Evolutionary conservation across 352 stramenopile species (phyloP), one percentile per base, ranked within the genome.

Genomic region (Saprolegnia parasitica): DNA sequence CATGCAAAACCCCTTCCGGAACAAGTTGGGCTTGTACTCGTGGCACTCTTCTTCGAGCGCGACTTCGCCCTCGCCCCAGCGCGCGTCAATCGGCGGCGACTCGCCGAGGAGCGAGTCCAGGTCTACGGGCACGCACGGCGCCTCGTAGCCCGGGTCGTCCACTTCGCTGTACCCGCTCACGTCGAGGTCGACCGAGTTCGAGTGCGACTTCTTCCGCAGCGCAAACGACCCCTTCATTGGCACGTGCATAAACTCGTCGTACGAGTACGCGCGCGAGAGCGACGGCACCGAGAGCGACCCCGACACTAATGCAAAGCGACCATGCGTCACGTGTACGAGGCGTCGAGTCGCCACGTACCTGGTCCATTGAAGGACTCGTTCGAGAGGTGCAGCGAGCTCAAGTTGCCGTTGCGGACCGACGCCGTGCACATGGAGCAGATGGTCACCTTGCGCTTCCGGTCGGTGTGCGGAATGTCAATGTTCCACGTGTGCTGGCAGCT

Each of bases 1-100:
- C 68, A 95, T 84, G 72, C 87, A 95, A 68, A 93, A 95, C 6
- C 87, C 87, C 23, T 93, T 72, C 71, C 91, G 91, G 71, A 95
- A 95, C 35, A 86, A 84, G 64, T 95, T 95, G 0, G 85, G 81
- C 23, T 76, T 46, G 67, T 87, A 95, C n/a, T 95, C 87, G 1
- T 77, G 83, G 61, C 87, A 95, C 56, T 90, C 83, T 73, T 95
- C 84, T 62, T 95, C 87, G 5, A 85, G 85, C 61, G 92, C 87
- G 64, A 92, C 84, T 47, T 88, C 83, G 0, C 83, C 81, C 56
- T 95, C 87, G 4, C 87, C 87, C 87, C 87, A 95, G 9, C 87
- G 87, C 26, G 87, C 87, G 71, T 95, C 85, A 57, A 95, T 95
- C 9, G 92, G 81, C 4, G 87, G 85, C 11, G 82, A 91, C 65